Base-by-base conservation (phyloP, 495 filamentous ascomycete species). In the Podospora fimiseda region DNA sequence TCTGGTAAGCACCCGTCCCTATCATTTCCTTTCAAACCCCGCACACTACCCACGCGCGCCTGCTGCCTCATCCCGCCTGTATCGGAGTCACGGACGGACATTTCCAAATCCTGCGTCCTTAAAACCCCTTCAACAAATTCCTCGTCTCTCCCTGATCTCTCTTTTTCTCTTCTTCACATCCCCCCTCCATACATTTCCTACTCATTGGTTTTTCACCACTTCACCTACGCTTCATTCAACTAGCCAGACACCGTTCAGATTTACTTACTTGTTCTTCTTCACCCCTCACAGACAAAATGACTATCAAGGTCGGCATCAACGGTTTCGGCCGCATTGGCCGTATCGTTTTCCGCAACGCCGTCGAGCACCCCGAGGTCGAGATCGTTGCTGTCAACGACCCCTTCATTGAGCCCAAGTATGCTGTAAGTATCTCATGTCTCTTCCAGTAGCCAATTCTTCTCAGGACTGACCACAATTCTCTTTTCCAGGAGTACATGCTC, bases 261-360 rank as follows among this genome's bases (percentile, higher is more conserved):
- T 51, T 48, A 53, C 59, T 53, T 42, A 44, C 43, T 27, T 7
- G 21, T 38, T 45, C 48, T 37, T 36, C 14, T 24, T 18, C 40
- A 21, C 47, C 18, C 27, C 20, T 21, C 38, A 47, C 49, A 65
- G 59, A 53, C 51, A 77, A 64, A 51, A 76, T 77, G 74, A 58
- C 59, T 57, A 66, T 78, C 66, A 76, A 92, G 84, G 89, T 94
- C 64, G 90, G 90, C 65, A 96, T 95, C 83, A 98, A 96, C 84
- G 93, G 93, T 72, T 98, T 98, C 80, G 93, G 93, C 79, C 92
- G 93, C 74, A 98, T 98, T 74, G 93, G 93, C 60, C 86, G 93
- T 72, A 96, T 98, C 72, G 94, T 90, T 65, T 73, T 77, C 74
- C 67, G 71, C 60, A 76, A 81, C 71, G 91, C 92, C 69, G 68